A percentile compares a stretch with the other conserved stretches of the same genome.
phyloP scores from a whole-genome alignment of 441 rosid genomes.

The Adansonia grandidieri region DNA sequence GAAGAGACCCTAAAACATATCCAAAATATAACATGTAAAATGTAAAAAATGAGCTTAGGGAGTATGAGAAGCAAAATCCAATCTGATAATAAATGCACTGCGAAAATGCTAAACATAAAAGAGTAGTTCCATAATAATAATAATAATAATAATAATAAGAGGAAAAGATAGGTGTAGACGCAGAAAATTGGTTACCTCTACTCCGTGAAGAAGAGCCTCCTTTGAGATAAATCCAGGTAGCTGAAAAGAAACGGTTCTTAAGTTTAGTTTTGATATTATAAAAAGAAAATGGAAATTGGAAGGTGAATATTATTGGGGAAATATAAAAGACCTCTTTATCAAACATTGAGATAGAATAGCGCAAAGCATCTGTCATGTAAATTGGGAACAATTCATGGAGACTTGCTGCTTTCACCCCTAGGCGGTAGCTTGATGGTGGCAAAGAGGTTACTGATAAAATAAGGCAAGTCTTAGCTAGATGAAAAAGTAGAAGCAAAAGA shows the following conservation, averaged over 20 bases:
- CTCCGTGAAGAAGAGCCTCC: slow-evolving; percentile 92
- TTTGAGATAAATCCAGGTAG: slow-evolving; percentile 85
- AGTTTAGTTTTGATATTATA: slow-evolving; percentile 1
- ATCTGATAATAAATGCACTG: slow-evolving; percentile 20
- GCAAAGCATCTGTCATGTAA: slow-evolving; percentile 73
- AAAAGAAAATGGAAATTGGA: neutral
- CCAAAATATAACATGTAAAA: neutral
- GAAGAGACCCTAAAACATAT: neutral
- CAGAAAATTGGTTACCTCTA: slow-evolving; percentile 59
- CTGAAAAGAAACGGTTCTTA: slow-evolving; percentile 42
- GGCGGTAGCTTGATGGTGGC: slow-evolving; percentile 88
- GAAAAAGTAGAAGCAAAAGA: slow-evolving; percentile 20
- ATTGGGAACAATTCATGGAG: slow-evolving; percentile 79
- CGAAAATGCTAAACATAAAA: neutral
- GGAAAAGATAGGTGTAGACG: neutral
- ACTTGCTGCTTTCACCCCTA: slow-evolving; percentile 82
- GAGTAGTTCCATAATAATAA: neutral
- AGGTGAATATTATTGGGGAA: neutral
- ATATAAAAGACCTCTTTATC: slow-evolving; percentile 67
- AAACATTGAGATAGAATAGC: slow-evolving; percentile 66
- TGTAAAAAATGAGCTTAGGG: neutral
- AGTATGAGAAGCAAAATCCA: neutral
- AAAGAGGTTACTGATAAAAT: slow-evolving; percentile 56
- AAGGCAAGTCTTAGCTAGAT: slow-evolving; percentile 31
- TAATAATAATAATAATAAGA: neutral